A percentile compares a stretch with the other conserved stretches of the same genome.
phyloP scores from a whole-genome alignment of 2,329 filamentous ascomycete species.

The Penicillium freii region DNA sequence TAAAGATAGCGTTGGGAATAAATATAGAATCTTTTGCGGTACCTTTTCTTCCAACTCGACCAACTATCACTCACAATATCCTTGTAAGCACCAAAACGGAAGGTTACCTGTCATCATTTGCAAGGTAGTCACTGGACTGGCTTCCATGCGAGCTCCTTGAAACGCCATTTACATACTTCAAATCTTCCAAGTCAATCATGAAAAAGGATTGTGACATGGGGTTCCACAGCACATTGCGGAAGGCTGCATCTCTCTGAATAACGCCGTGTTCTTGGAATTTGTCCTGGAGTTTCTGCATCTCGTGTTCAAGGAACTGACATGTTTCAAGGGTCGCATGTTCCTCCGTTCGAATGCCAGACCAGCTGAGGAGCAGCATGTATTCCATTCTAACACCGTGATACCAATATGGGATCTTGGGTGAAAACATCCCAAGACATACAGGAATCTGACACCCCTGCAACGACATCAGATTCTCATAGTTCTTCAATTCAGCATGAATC shows the following conservation, averaged over 20 bases:
- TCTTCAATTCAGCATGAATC: conserved; percentile 24
- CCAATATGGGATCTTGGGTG: conserved; percentile 22
- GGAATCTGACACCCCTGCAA: conserved; percentile 29
- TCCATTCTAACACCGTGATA: conserved; percentile 26
- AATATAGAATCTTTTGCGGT: not conserved
- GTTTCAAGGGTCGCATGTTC: not conserved
- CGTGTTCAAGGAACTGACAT: not conserved
- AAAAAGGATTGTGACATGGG: conserved; percentile 12
- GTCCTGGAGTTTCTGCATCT: conserved; percentile 14
- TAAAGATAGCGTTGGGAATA: not conserved
- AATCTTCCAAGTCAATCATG: conserved; percentile 29
- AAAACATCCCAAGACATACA: conserved; percentile 27
- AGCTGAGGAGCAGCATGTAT: conserved; percentile 22
- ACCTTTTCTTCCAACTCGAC: not conserved
- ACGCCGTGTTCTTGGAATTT: conserved; percentile 18
- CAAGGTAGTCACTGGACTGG: not conserved
- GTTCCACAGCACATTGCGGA: conserved; percentile 30
- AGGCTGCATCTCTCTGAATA: conserved; percentile 21
- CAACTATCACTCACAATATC: not conserved
- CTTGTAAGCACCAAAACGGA: not conserved
- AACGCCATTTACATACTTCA: conserved; percentile 19
- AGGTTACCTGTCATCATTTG: not conserved
- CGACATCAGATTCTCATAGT: conserved; percentile 23
- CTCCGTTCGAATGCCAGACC: conserved; percentile 17
- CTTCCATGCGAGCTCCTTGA: not conserved